These are phyloP conservation scores for Pichia membranifaciens DNA, from an alignment of 805 yeast species.

Conservation along the genomic window DNA sequence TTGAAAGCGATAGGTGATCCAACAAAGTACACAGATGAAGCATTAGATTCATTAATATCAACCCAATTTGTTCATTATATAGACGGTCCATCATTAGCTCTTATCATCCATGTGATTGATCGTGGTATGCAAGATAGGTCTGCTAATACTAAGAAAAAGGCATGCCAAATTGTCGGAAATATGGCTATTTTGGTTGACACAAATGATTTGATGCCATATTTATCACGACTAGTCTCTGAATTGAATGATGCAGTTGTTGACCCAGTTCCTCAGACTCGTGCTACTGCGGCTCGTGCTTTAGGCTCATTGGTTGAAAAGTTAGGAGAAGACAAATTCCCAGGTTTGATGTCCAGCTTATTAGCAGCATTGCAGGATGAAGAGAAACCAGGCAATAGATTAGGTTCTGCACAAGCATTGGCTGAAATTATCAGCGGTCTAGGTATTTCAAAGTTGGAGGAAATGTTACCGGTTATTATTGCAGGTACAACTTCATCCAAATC, in stretches of 20 bases:
- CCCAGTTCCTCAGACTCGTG: conserved; percentile 95
- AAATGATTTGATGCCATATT: conserved; percentile 77
- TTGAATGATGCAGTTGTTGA: conserved; percentile 95
- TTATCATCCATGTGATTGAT: conserved; percentile 89
- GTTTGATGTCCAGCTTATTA: conserved; percentile 73
- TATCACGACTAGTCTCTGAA: conserved; percentile 70
- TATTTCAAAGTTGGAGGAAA: conserved; percentile 75
- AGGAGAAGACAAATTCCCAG: conserved; percentile 95
- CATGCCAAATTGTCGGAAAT: conserved; percentile 97
- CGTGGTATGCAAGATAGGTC: conserved; percentile 94
- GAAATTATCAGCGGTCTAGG: conserved; percentile 95
- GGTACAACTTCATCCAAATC: conserved; percentile 64
- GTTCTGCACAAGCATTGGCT: conserved; percentile 94
- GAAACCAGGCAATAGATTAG: conserved; percentile 86
- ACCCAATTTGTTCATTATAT: conserved; percentile 96
- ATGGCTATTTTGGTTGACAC: conserved; percentile 95
- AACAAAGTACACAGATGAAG: conserved; percentile 79
- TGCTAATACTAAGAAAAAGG: conserved; percentile 86
- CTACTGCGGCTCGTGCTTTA: conserved; percentile 94
- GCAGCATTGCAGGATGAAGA: conserved; percentile 69
- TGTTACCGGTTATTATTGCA: conserved; percentile 71
- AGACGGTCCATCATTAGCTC: conserved; percentile 95
- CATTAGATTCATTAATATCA: conserved; percentile 75
- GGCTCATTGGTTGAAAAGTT: conserved; percentile 94
- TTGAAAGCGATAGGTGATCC: conserved; percentile 96